Evolutionary conservation across 192 early-diverging fungal species (phyloP), one percentile per base, ranked within the genome.

Genomic region (Coemansia aciculifera): DNA sequence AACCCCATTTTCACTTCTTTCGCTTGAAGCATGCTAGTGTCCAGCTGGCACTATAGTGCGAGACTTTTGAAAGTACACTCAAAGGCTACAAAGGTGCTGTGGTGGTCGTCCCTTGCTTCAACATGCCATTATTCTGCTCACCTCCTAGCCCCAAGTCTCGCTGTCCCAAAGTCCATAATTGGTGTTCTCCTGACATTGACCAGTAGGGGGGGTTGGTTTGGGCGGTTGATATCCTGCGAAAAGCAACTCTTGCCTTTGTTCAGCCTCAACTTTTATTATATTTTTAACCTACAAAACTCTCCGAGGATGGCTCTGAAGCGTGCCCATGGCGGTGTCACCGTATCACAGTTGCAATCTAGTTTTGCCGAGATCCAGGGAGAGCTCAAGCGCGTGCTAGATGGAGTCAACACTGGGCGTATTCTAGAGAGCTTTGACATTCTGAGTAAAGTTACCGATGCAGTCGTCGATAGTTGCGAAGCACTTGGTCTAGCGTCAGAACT

Each of bases 371-470:
- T 90, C 40, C 89, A 89, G 48, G 79, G 77, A 64, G 85, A 90
- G 64, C 79, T 91, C 21, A 89, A 90, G 59, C 85, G 85, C 1
- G 87, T 86, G 7, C 71, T 91, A 12, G 88, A 89, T 27, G 85
- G 86, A 68, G 85, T 91, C 49, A 84, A 86, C 67, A 73, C 73
- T 10, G 86, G 87, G 0, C 83, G 85, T 40, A 84, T 90, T 15
- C 84, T 88, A 11, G 84, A 85, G 68, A 88, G 88, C 68, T 90
- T 91, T 73, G 88, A 90, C 19, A 88, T 87, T n/a, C 81, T 91
- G 29, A 88, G 86, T 66, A 75, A 85, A 42, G 79, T 88, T 0
- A 91, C 90, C 2, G 86, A 85, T 34, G 88, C 86, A 2, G 85
- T 88, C 8, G 89, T 90, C 17, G 82, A 81, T 11, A 88, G 88